Percentiles rank a stretch among this genome's conserved stretches.
phyloP scores from a whole-genome alignment of 257 asterid genomes.

The Primulina tabacum region DNA sequence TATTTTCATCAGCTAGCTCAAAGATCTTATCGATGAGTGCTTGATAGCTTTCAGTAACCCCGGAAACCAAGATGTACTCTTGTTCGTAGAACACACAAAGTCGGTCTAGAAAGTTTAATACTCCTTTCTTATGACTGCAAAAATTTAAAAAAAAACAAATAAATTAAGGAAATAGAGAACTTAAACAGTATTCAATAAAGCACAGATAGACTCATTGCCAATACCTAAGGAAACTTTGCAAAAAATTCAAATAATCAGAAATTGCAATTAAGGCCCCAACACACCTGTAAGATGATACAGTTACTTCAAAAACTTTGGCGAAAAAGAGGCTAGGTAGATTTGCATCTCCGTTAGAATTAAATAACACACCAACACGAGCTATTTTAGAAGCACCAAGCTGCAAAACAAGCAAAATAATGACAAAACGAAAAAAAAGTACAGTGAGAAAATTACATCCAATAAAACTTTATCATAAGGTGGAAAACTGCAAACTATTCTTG shows the following conservation, averaged over 20 bases:
- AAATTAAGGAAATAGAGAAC: slow-evolving; percentile 4
- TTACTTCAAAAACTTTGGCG: slow-evolving; percentile 59
- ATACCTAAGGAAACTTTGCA: slow-evolving; percentile 6
- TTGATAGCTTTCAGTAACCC: slow-evolving; percentile 48
- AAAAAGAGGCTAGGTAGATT: slow-evolving; percentile 56
- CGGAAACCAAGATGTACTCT: slow-evolving; percentile 47
- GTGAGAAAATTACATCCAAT: background rate
- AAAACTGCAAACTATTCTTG: slow-evolving; percentile 6
- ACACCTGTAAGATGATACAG: slow-evolving; percentile 77
- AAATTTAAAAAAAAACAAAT: slow-evolving; percentile 7
- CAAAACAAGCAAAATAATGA: slow-evolving; percentile 31
- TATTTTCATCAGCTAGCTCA: slow-evolving; percentile 77
- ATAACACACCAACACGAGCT: slow-evolving; percentile 81
- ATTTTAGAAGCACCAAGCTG: slow-evolving; percentile 75
- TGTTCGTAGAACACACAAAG: slow-evolving; percentile 71
- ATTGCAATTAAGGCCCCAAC: slow-evolving; percentile 23
- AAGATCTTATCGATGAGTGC: slow-evolving; percentile 55
- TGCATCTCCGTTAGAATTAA: slow-evolving; percentile 48
- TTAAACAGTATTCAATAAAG: background rate
- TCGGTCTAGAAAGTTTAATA: slow-evolving; percentile 73
- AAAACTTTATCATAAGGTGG: slow-evolving; percentile 8
- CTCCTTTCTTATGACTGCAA: slow-evolving; percentile 84
- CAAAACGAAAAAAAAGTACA: slow-evolving; percentile 3
- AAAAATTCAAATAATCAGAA: slow-evolving; percentile 8
- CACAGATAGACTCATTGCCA: slow-evolving; percentile 9